These are phyloP conservation scores for Furcasterigmium sp. DNA, from an alignment of 2,329 filamentous ascomycete genomes.

Conservation along the genomic window DNA sequence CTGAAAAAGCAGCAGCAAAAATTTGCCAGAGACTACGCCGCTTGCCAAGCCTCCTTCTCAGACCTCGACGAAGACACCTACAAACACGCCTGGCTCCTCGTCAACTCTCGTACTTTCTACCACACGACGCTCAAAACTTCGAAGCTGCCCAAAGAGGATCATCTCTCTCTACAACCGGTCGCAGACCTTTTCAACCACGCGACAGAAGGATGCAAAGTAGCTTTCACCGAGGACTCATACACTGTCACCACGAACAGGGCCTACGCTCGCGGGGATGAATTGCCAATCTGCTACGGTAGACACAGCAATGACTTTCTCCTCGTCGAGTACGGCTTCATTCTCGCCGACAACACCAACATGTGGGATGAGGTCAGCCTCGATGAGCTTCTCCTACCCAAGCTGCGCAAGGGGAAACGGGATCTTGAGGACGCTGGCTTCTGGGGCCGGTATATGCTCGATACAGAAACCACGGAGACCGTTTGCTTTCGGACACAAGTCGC, in stretches of 20 bases:
- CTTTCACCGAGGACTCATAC: conserved; percentile 46
- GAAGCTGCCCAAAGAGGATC: conserved; percentile 43
- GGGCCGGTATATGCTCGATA: conserved; percentile 47
- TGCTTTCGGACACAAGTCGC: conserved; percentile 55
- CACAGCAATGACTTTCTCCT: conserved; percentile 71
- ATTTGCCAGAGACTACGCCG: conserved; percentile 33
- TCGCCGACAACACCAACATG: conserved; percentile 37
- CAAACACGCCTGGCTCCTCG: conserved; percentile 51
- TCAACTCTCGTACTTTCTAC: conserved; percentile 61
- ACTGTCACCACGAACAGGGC: conserved; percentile 44
- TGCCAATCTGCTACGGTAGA: conserved; percentile 64
- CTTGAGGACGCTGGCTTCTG: conserved; percentile 43
- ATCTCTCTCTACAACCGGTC: conserved; percentile 65
- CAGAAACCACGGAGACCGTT: conserved; percentile 32
- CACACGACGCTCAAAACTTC: conserved; percentile 42
- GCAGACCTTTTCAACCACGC: conserved; percentile 66
- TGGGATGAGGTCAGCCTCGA: conserved; percentile 48
- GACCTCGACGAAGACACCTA: conserved; percentile 33
- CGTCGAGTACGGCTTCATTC: conserved; percentile 57
- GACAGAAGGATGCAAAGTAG: conserved; percentile 44
- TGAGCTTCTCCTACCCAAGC: conserved; percentile 34
- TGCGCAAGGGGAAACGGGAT: conserved; percentile 24
- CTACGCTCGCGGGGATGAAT: conserved; percentile 55
- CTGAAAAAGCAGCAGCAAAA: conserved; percentile 46
- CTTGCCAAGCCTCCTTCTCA: conserved; percentile 23